Evolutionary conservation across 2,329 filamentous ascomycete species (phyloP), one percentile per base, ranked within the genome.

Genomic region (Verticillium tricorpus): DNA sequence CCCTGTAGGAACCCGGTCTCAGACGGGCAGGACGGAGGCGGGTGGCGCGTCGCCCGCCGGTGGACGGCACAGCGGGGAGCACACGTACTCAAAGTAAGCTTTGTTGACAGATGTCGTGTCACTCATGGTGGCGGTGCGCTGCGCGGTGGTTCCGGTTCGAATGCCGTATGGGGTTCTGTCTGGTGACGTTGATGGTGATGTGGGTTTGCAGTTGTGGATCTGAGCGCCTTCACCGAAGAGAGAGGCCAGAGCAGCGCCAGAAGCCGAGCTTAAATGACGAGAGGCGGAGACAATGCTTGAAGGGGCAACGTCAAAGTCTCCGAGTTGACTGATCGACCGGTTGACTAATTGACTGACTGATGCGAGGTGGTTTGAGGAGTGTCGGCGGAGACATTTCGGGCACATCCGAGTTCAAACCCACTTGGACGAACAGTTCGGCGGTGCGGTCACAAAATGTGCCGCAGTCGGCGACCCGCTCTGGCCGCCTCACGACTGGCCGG

Each of bases 321-420:
- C 25, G 31, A 56, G 28, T 28, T 19, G 31, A 25, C 15, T 57
- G 32, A n/a, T 37, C 12, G 7, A 12, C 19, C 14, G 25, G 28
- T n/a, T 5, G 25, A 28, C 28, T 28, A 5, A 28, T 28, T 28
- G 28, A 28, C 5, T 28, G 28, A 28, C 28, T 28, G 28, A 28
- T 28, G 3, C 28, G 28, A 25, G 25, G 25, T 28, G 28, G 28
- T 28, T 28, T 28, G 28, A 28, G 28, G 28, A 5, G 28, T 15
- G 12, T 12, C 19, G 58, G 63, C 72, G 73, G 73, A 69, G 68
- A 75, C 69, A 71, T 74, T 66, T 74, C 72, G 71, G 71, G 63
- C 57, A 69, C 62, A 64, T 69, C n/a, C 45, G 28, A 28, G 4
- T 28, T 5, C 28, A 28, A 28, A 28, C 28, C 28, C 28, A 28